Base-by-base conservation (phyloP, 345 rosid genomes). In the Pelargonium nanum region DNA sequence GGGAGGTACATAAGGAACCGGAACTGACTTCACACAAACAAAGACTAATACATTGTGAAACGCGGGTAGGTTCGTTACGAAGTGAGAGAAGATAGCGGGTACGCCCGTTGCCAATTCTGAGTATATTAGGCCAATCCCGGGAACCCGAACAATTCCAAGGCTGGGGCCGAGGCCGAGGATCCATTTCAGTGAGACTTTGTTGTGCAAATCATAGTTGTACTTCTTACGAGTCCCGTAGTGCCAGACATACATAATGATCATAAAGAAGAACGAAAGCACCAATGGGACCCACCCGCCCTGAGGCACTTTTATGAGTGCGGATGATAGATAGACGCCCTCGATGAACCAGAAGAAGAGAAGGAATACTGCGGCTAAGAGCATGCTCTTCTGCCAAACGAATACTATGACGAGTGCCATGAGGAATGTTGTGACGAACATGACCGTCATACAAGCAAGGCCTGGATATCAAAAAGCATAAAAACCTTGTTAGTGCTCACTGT, bases 11-110 rank as follows among this genome's bases (percentile, higher is more conserved):
- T 72, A 76, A 0, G 98, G 98, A 68, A 92, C 95, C 0, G 93
- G 95, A 57, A 92, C 98, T 56, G 98, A 92, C 76, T 92, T 92
- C 61, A 92, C 88, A 70, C 98, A 92, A 40, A 92, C 87, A 65
- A 92, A 92, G 70, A 88, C 98, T 60, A 85, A 70, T n/a, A 89
- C 89, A 67, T 89, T 82, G 60, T 86, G 98, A 74, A 92, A 92
- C 0, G 98, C 95, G 9, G 96, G 96, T 58, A 92, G 83, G 75
- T 92, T 92, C 25, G 95, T 89, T 13, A 92, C 95, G 25, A 92
- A 92, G 71, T 92, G 98, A 44, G 98, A 92, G 78, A 92, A 92
- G 60, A 89, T 89, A 58, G 96, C 81, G 57, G 98, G 96, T 62
- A 92, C 85, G 24, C 98, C 96, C 4, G 96, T 85, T 34, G 94